Evolutionary conservation across 1,284 basidiomycete species (phyloP).

Genomic region (Sporisorium graminicola): DNA sequence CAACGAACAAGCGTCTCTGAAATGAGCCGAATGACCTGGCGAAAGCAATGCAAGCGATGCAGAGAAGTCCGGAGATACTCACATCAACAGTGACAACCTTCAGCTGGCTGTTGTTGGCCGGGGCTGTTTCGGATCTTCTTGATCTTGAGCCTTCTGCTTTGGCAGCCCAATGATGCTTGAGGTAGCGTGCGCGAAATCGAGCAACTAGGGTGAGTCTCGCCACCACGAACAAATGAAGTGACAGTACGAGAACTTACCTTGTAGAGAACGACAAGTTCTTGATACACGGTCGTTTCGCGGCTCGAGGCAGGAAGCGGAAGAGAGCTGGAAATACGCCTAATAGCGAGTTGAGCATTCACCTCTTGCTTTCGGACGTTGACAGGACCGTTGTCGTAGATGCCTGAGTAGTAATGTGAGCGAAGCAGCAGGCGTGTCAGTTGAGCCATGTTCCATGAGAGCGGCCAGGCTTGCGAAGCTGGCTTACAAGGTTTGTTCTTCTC

Average conservation of each 20-base stretch:
- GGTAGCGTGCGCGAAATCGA: too few relatives aligned
- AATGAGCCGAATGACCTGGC: background rate
- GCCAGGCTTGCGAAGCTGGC: background rate
- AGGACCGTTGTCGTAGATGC: constrained; percentile 21
- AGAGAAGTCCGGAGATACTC: background rate
- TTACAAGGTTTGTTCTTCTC: constrained; percentile 29
- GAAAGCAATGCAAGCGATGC: background rate
- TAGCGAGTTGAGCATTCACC: background rate
- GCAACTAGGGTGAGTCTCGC: background rate
- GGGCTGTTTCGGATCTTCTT: too few relatives aligned
- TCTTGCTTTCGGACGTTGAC: constrained; percentile 4
- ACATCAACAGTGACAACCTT: constrained; percentile 1
- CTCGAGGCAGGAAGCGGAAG: constrained; percentile 3
- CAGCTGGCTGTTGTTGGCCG: background rate
- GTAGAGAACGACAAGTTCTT: constrained; percentile 14
- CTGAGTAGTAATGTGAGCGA: constrained; percentile 2
- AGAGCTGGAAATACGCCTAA: background rate
- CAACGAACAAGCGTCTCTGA: background rate
- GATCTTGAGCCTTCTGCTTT: background rate
- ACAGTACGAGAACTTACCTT: constrained; percentile 8
- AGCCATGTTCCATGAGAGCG: too few relatives aligned
- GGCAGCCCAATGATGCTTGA: constrained; percentile 3
- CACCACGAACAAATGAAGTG: background rate
- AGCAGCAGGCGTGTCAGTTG: background rate
- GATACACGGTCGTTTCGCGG: constrained; percentile 2